Evolutionary conservation across 768 basidiomycete genomes (phyloP).

Genomic region (Leccinum rimulosum): DNA sequence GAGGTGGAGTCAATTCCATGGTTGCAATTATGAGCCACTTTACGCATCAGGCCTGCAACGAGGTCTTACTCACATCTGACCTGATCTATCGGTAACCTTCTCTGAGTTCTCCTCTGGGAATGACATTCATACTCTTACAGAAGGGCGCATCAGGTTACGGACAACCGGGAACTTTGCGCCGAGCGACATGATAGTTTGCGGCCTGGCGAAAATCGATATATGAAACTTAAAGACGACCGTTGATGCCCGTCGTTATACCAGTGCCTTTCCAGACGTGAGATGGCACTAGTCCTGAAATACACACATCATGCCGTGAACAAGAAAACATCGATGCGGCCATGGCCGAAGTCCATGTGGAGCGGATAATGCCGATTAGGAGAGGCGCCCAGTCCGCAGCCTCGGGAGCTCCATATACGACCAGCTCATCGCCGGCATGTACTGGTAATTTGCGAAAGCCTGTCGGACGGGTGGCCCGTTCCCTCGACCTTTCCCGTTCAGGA

Average conservation of each 20-base stretch:
- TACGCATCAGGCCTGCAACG: conserved; percentile 1
- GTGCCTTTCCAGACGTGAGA: not conserved
- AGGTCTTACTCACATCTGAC: conserved; percentile 3
- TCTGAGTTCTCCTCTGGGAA: not conserved
- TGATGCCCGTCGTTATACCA: not conserved
- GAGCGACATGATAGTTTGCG: not conserved
- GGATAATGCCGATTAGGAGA: not conserved
- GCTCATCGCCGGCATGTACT: conserved; percentile 48
- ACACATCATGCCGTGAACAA: conserved; percentile 22
- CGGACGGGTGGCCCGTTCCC: conserved; percentile 48
- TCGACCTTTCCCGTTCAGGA: conserved; percentile 39
- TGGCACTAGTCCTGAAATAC: not conserved
- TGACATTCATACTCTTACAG: too few relatives aligned
- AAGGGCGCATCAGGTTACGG: not conserved
- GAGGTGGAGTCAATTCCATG: not conserved
- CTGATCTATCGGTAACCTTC: conserved; percentile 6
- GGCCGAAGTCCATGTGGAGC: too few relatives aligned
- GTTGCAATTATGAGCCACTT: conserved; percentile 1
- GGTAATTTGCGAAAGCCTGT: conserved; percentile 35
- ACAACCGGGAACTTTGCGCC: conserved; percentile 4
- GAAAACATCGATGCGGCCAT: conserved; percentile 21
- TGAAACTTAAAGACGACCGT: conserved; percentile 1
- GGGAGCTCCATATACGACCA: conserved; percentile 56
- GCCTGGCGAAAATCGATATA: conserved; percentile 3
- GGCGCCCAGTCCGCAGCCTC: conserved; percentile 40